Conservation (phyloP, 768 basidiomycete species). For the Megacollybia marginata region DNA sequence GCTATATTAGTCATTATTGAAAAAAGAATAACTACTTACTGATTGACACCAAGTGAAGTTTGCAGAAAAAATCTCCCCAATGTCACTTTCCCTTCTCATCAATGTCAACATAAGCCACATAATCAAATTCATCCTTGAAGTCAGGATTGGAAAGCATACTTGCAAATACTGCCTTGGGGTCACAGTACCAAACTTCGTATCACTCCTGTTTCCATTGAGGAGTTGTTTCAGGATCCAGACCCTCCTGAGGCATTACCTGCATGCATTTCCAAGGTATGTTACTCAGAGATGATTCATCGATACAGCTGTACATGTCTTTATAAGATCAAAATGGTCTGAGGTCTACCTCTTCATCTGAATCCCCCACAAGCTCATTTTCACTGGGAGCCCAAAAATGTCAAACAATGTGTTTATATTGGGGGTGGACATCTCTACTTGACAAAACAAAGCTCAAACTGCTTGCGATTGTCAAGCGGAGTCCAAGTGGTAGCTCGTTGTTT, state of each 20-base stretch:
- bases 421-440: constrained; percentile 6
- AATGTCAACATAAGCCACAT: constrained; percentile 2
- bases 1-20: not conserved
- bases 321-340: constrained; percentile 7
- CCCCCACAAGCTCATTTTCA: too few relatives aligned
- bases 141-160: constrained; percentile 15
- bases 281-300: constrained; percentile 14
- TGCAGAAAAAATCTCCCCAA: constrained; percentile 3
- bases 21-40: not conserved
- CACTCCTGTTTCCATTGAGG: too few relatives aligned
- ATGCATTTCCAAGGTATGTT: constrained; percentile 17
- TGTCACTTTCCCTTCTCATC: too few relatives aligned
- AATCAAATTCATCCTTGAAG: constrained; percentile 13
- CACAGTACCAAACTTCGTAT: too few relatives aligned
- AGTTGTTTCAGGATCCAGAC: constrained; percentile 4
- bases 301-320: constrained; percentile 10
- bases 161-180: constrained; percentile 5
- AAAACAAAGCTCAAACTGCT: constrained; percentile 3
- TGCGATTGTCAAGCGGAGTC: constrained; percentile 3
- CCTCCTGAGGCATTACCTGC: constrained; percentile 8
- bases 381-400: too few relatives aligned
- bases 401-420: constrained; percentile 1
- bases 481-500: constrained; percentile 3
- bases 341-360: not conserved
- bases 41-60: constrained; percentile 5